Evolutionary conservation across 768 basidiomycete genomes (phyloP).

Genomic region (Amanita jacksonii): DNA sequence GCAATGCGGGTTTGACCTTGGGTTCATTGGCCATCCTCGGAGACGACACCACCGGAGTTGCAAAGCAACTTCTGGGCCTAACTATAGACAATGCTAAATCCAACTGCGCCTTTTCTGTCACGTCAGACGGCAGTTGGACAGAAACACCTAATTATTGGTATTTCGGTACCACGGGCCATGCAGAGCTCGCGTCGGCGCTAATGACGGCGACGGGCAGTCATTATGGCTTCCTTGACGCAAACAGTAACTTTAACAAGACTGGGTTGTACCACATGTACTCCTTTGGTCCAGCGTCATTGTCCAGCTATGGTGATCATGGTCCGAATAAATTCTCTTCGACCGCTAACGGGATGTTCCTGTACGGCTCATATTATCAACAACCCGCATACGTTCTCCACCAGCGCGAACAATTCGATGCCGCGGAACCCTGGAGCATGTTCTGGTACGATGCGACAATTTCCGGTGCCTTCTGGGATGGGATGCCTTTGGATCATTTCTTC

Average conservation of each 20-base stretch:
- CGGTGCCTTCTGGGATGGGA: constrained; percentile 89
- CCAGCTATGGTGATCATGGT: constrained; percentile 78
- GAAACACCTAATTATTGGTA: constrained; percentile 96
- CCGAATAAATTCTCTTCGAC: constrained; percentile 95
- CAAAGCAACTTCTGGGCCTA: constrained; percentile 52
- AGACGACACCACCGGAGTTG: constrained; percentile 70
- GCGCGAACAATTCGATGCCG: constrained; percentile 76
- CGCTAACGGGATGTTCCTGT: constrained; percentile 81
- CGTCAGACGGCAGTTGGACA: constrained; percentile 79
- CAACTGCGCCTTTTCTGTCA: constrained; percentile 61
- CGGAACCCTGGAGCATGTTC: constrained; percentile 81
- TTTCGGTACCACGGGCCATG: constrained; percentile 86
- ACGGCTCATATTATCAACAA: constrained; percentile 54
- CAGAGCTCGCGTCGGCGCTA: constrained; percentile 81
- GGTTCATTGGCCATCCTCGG: constrained; percentile 85
- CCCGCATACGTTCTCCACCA: constrained; percentile 83
- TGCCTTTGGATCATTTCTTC: constrained; percentile 79
- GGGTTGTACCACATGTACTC: constrained; percentile 88
- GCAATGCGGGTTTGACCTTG: constrained; percentile 84
- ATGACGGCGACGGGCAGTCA: constrained; percentile 79
- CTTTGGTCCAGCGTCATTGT: constrained; percentile 75
- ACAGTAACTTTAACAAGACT: constrained; percentile 63
- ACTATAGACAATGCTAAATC: constrained; percentile 66
- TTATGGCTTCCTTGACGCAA: constrained; percentile 60
- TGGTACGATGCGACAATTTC: constrained; percentile 83